Conservation (phyloP, 306 rosid genomes). For the Gillenia trifoliata region DNA sequence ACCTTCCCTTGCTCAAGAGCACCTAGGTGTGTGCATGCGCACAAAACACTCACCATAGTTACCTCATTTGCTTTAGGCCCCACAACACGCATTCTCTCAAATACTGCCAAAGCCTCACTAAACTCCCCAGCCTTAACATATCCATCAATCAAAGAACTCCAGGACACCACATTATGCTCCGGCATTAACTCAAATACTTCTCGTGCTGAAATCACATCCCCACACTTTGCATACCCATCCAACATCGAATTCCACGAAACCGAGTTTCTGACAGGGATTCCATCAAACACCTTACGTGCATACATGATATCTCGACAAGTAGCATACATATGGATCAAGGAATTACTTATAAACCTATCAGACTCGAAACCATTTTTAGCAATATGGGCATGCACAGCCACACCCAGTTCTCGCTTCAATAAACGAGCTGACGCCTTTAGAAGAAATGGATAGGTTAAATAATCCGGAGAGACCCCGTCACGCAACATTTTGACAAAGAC, state of each 20-base stretch:
- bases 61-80: constrained; percentile 1
- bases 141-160: constrained; percentile 55
- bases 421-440: constrained; percentile 63
- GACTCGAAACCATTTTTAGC: constrained; percentile 46
- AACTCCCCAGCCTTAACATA: not conserved
- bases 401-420: constrained; percentile 43
- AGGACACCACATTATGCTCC: constrained; percentile 61
- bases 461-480: constrained; percentile 50
- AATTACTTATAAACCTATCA: constrained; percentile 55
- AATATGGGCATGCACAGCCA: constrained; percentile 56
- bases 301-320: constrained; percentile 40
- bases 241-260: constrained; percentile 80
- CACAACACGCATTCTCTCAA: not conserved
- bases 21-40: constrained; percentile 72
- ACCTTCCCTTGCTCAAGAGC: constrained; percentile 57
- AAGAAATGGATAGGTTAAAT: constrained; percentile 76
- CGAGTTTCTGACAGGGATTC: constrained; percentile 36
- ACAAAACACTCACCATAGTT: constrained; percentile 43
- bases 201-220: constrained; percentile 43
- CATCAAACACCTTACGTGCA: constrained; percentile 58
- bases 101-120: not conserved
- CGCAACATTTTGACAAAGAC: constrained; percentile 56
- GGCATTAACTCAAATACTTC: constrained; percentile 58
- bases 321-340: constrained; percentile 75
- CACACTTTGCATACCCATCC: constrained; percentile 77